These are phyloP conservation scores for Eucalyptus sideroxylon DNA, from an alignment of 345 rosid genomes.

Conservation along the genomic window DNA sequence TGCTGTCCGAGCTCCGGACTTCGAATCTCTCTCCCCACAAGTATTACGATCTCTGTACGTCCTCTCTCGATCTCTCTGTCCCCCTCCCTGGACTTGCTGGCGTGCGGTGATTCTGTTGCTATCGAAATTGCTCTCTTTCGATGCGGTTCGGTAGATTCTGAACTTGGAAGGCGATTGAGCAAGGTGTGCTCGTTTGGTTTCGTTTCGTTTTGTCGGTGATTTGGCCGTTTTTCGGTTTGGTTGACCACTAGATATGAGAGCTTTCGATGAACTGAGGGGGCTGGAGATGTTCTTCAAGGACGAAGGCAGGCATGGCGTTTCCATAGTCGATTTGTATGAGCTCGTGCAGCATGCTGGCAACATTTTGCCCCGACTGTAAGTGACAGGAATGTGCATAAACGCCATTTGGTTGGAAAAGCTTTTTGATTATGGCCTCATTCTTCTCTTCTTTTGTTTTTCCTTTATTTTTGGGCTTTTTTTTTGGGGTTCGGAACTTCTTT, in stretches of 20 bases:
- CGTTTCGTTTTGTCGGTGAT: neutral
- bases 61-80: neutral
- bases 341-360: constrained; percentile 97
- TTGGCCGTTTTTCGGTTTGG: neutral
- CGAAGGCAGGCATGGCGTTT: constrained; percentile 68
- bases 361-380: constrained; percentile 83
- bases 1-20: constrained; percentile 90
- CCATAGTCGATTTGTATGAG: constrained; percentile 70
- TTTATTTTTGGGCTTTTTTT: neutral
- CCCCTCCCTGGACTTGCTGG: neutral
- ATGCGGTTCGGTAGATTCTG: neutral
- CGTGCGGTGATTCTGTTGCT: neutral
- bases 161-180: neutral
- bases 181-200: neutral
- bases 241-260: constrained; percentile 57
- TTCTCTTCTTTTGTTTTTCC: too few relatives aligned
- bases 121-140: neutral
- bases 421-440: neutral
- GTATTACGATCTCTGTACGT: constrained; percentile 75
- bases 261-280: constrained; percentile 77
- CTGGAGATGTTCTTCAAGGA: constrained; percentile 84
- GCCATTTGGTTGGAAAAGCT: neutral
- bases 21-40: constrained; percentile 90
- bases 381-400: neutral
- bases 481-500: too few relatives aligned